Conservation (phyloP, 2,329 filamentous ascomycete genomes). For the Xylariaceae sp. region DNA sequence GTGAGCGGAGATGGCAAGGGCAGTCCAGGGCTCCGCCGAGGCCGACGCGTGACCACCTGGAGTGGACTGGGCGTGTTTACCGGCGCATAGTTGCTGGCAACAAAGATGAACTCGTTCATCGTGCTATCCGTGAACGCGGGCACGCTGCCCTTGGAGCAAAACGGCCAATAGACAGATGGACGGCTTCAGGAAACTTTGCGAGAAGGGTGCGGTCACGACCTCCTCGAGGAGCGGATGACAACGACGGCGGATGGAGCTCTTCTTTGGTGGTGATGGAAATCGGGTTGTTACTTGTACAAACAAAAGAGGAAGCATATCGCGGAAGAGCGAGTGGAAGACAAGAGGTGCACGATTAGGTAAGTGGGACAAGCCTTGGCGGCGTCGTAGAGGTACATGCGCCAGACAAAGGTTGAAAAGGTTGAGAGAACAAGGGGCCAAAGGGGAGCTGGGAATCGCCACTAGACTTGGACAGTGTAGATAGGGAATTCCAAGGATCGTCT, state of each 20-base stretch:
- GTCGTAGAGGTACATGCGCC: neutral
- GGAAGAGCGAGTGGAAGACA: neutral
- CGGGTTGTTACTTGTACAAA: neutral
- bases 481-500: conserved; percentile 1
- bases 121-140: conserved; percentile 4
- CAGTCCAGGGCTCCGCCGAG: conserved; percentile 19
- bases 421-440: neutral
- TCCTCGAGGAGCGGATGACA: neutral
- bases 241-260: neutral
- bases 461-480: neutral
- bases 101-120: conserved; percentile 30
- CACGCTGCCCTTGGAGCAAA: conserved; percentile 13
- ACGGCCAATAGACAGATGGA: neutral
- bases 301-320: neutral
- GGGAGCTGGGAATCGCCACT: conserved; percentile 6
- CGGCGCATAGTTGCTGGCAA: conserved; percentile 21
- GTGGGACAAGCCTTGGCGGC: neutral
- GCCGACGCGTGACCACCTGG: conserved; percentile 26
- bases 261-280: neutral
- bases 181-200: neutral
- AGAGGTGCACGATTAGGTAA: conserved; percentile 1
- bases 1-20: conserved; percentile 21
- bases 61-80: conserved; percentile 18
- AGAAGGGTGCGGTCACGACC: neutral
- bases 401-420: neutral